These are phyloP conservation scores for Pythium periplocum DNA, from an alignment of 352 stramenopile species.

Conservation along the genomic window DNA sequence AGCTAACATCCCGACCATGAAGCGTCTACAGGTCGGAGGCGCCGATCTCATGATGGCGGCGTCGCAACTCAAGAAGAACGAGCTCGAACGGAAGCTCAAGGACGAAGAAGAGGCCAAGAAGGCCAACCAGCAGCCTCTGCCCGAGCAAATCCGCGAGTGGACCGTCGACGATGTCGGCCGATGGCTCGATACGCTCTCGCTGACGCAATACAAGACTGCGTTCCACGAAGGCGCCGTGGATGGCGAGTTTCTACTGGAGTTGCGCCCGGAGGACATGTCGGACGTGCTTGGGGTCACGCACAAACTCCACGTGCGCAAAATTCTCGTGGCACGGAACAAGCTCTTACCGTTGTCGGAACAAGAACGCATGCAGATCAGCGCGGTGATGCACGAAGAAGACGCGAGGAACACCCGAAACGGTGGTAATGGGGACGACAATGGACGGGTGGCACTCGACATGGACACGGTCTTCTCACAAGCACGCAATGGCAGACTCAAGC, in stretches of 20 bases:
- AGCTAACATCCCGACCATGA: slow-evolving; percentile 84
- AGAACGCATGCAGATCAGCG: slow-evolving; percentile 62
- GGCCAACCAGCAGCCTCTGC: slow-evolving; percentile 54
- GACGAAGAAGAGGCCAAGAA: slow-evolving; percentile 60
- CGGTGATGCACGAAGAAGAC: slow-evolving; percentile 47
- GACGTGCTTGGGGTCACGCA: slow-evolving; percentile 89
- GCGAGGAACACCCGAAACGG: slow-evolving; percentile 25
- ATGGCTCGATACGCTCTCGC: slow-evolving; percentile 89
- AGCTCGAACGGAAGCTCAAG: slow-evolving; percentile 48
- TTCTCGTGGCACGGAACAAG: slow-evolving; percentile 84
- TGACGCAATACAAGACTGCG: slow-evolving; percentile 88
- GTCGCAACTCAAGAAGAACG: slow-evolving; percentile 68
- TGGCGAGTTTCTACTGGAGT: slow-evolving; percentile 89
- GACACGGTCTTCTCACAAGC: slow-evolving; percentile 89
- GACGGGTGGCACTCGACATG: slow-evolving; percentile 12
- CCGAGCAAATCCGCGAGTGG: slow-evolving; percentile 72
- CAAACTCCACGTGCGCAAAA: slow-evolving; percentile 90
- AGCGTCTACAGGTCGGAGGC: slow-evolving; percentile 55
- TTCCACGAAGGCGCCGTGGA: slow-evolving; percentile 90
- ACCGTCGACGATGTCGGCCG: slow-evolving; percentile 88
- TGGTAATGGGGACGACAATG: not conserved
- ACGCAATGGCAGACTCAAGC: slow-evolving; percentile 86
- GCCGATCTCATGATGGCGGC: slow-evolving; percentile 54
- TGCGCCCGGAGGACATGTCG: slow-evolving; percentile 88
- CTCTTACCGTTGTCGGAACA: slow-evolving; percentile 75